phyloP scores from a whole-genome alignment of 495 filamentous ascomycete genomes.

The Penicillium arizonense region DNA sequence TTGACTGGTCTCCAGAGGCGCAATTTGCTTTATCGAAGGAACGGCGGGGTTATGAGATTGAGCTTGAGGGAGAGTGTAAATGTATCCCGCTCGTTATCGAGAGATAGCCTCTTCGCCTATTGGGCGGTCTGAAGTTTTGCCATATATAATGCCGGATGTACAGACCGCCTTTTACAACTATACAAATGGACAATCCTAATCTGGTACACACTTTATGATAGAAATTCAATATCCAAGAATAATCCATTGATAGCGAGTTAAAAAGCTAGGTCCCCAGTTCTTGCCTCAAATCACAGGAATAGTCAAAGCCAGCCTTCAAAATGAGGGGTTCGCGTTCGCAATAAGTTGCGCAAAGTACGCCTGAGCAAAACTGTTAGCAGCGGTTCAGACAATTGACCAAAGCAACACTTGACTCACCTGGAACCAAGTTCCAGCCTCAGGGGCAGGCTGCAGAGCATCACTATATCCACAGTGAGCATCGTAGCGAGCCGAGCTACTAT shows the following conservation, averaged over 20 bases:
- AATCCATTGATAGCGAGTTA: not conserved
- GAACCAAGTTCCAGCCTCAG: conserved; percentile 78
- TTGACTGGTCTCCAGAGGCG: not conserved
- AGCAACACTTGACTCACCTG: conserved; percentile 44
- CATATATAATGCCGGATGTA: not conserved
- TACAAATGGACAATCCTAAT: too few species aligned
- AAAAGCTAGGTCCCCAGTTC: not conserved
- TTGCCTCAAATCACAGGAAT: not conserved
- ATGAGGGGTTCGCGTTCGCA: conserved; percentile 16
- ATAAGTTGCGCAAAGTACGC: conserved; percentile 24
- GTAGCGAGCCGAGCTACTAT: conserved; percentile 61
- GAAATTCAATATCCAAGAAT: too few species aligned
- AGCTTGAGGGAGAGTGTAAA: not conserved
- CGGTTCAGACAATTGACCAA: not conserved
- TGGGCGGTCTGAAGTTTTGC: conserved; percentile 1
- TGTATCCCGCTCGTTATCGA: conserved; percentile 7
- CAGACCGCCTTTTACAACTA: not conserved
- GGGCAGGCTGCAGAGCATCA: conserved; percentile 63
- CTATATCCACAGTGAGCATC: conserved; percentile 68
- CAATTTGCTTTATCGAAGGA: not conserved
- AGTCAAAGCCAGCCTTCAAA: not conserved
- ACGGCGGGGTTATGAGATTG: not conserved
- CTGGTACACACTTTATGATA: too few species aligned
- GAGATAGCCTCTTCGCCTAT: not conserved
- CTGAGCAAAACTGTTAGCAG: conserved; percentile 9